Conservation (phyloP, 2,329 filamentous ascomycete species). For the Aspergillus uvarum region DNA sequence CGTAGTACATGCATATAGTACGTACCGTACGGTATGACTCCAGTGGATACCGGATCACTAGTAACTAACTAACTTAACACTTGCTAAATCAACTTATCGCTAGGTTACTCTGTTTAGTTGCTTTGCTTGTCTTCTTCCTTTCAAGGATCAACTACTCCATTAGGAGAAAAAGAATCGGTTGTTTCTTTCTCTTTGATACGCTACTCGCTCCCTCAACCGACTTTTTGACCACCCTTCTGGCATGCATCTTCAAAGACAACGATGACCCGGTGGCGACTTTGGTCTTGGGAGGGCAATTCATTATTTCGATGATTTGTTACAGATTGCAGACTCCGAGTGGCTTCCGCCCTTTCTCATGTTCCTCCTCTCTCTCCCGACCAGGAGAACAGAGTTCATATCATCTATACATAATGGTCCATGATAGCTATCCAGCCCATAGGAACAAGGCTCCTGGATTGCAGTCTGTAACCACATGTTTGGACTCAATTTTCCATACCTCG, state of each 20-base stretch:
- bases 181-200: background rate
- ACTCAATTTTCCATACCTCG: slow-evolving; percentile 1
- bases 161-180: background rate
- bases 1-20: slow-evolving; percentile 8
- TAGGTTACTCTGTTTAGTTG: background rate
- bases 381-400: too few species aligned
- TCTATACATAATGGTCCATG: too few species aligned
- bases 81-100: background rate
- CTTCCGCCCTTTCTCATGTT: too few species aligned
- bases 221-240: background rate
- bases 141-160: background rate
- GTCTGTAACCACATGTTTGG: background rate
- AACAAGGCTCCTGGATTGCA: too few species aligned
- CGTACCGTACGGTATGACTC: slow-evolving; percentile 22
- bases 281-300: background rate
- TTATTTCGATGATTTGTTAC: background rate
- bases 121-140: background rate
- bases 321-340: background rate
- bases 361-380: too few species aligned
- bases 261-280: slow-evolving; percentile 12
- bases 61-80: background rate
- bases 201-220: background rate
- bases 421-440: too few species aligned
- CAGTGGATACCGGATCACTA: slow-evolving; percentile 13
- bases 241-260: background rate